Base-by-base conservation (phyloP, 1,139 yeast genomes). In the Pichia sp. region DNA sequence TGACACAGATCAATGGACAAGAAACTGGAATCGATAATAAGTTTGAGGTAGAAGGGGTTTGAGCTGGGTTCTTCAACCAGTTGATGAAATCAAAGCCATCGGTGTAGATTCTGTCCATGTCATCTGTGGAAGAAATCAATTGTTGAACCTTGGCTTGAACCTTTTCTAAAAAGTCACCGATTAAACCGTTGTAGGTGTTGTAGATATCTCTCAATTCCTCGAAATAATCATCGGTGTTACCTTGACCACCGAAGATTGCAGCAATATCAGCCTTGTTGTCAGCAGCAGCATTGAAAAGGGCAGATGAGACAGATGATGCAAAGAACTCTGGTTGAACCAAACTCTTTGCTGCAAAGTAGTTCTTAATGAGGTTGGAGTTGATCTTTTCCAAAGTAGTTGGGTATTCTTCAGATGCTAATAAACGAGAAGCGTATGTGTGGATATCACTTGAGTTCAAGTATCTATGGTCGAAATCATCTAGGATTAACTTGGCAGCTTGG, bases 181-280 rank as follows among this genome's bases (percentile, higher is more conserved):
- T 67, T 46, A 91, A 69, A 22, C 84, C 85, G 49, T 78, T 71
- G 67, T 93, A 91, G 44, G 78, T 69, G 46, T 74, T 67, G 67
- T 83, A 80, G 43, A 87, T 63, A 50, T 87, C 94, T 60, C 95
- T 78, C 57, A 91, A 76, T 67, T 93, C 99, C 58, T 88, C 96
- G 56, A 91, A 91, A 68, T 87, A 91, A 59, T 91, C 97, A 57
- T 93, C 97, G 35, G 94, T 80, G 66, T 86, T 88, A 65, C 99
- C 99, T 69, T 91, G 99, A 54, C 99, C 99, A 60, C 99, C 98
- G 54, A 91, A 91, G 47, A 91, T 78, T 45, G 96, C 95, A 44
- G 73, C 77, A 41, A 87, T 62, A 44, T 70, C 65, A 37, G 93
- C 87, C 29, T 64, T 54, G 25, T 67, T 63, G 33, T 67, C 64